Percentiles rank a stretch among this genome's conserved stretches.
phyloP scores from a whole-genome alignment of 352 stramenopile species.

The Ophiocytium majus region DNA sequence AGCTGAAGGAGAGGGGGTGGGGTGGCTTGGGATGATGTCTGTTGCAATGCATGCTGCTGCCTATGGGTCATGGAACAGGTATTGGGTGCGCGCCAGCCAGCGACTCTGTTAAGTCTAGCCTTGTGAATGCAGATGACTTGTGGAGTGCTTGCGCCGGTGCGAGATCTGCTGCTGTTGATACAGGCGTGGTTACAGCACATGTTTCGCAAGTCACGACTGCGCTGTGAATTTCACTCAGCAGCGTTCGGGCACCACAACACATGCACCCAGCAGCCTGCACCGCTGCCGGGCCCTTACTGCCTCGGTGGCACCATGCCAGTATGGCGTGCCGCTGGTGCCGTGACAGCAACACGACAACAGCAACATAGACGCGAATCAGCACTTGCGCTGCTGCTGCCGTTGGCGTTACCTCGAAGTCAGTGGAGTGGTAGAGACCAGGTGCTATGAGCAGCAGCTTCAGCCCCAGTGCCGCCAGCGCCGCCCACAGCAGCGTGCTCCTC shows the following conservation, averaged over 20 bases:
- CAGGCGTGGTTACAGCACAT: too few relatives aligned
- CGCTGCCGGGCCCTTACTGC: neutral
- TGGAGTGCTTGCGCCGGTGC: too few relatives aligned
- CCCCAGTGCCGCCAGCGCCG: neutral
- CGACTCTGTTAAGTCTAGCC: too few relatives aligned
- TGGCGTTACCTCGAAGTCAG: slow-evolving; percentile 55
- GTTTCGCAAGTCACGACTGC: too few relatives aligned
- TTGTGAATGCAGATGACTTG: too few relatives aligned
- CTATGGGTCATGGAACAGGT: neutral
- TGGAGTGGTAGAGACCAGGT: slow-evolving; percentile 46
- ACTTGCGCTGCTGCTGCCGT: too few relatives aligned
- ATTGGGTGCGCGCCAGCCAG: neutral
- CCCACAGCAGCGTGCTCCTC: neutral
- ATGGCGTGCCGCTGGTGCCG: too few relatives aligned
- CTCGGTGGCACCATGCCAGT: neutral
- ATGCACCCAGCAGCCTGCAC: neutral
- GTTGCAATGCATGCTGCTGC: slow-evolving; percentile 17
- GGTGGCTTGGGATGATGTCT: too few relatives aligned
- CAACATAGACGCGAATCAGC: too few relatives aligned
- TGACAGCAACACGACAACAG: too few relatives aligned
- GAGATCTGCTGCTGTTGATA: too few relatives aligned
- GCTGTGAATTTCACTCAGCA: neutral
- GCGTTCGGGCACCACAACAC: neutral
- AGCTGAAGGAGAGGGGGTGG: too few relatives aligned
- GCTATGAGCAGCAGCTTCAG: slow-evolving; percentile 51